These are phyloP conservation scores for Yamadazyma akitaensis DNA, from an alignment of 805 yeast genomes.

Conservation along the genomic window DNA sequence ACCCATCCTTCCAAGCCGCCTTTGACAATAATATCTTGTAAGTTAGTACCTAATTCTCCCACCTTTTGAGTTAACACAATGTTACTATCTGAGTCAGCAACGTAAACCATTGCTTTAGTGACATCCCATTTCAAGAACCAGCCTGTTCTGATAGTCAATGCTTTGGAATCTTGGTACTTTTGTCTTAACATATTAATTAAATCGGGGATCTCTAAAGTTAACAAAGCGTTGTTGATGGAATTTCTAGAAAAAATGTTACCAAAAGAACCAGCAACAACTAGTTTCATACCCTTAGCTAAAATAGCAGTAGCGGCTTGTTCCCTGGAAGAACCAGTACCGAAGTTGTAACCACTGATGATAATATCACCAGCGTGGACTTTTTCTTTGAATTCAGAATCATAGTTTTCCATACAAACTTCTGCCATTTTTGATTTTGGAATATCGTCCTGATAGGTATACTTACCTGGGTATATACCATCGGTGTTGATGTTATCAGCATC, in stretches of 20 bases:
- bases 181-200: slow-evolving; percentile 75
- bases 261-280: slow-evolving; percentile 95
- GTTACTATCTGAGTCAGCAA: slow-evolving; percentile 60
- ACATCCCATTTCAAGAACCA: slow-evolving; percentile 94
- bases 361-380: slow-evolving; percentile 88
- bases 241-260: slow-evolving; percentile 96
- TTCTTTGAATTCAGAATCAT: slow-evolving; percentile 80
- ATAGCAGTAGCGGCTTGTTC: slow-evolving; percentile 99
- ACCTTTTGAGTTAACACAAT: slow-evolving; percentile 79
- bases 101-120: slow-evolving; percentile 74
- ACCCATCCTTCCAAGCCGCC: slow-evolving; percentile 99
- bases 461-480: slow-evolving; percentile 98
- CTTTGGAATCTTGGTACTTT: slow-evolving; percentile 54
- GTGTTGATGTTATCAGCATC: slow-evolving; percentile 97
- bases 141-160: slow-evolving; percentile 91
- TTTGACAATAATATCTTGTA: slow-evolving; percentile 94
- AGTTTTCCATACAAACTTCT: slow-evolving; percentile 98
- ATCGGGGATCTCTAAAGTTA: slow-evolving; percentile 91
- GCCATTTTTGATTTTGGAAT: slow-evolving; percentile 96
- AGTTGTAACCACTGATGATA: slow-evolving; percentile 87
- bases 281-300: slow-evolving; percentile 85
- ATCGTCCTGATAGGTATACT: slow-evolving; percentile 97
- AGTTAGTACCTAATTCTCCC: slow-evolving; percentile 91
- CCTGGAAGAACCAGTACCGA: slow-evolving; percentile 98
- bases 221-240: slow-evolving; percentile 91